Percentiles rank a stretch among this genome's conserved stretches.
phyloP scores from a whole-genome alignment of 2,329 filamentous ascomycete species.

The Plectosphaerella sp. region DNA sequence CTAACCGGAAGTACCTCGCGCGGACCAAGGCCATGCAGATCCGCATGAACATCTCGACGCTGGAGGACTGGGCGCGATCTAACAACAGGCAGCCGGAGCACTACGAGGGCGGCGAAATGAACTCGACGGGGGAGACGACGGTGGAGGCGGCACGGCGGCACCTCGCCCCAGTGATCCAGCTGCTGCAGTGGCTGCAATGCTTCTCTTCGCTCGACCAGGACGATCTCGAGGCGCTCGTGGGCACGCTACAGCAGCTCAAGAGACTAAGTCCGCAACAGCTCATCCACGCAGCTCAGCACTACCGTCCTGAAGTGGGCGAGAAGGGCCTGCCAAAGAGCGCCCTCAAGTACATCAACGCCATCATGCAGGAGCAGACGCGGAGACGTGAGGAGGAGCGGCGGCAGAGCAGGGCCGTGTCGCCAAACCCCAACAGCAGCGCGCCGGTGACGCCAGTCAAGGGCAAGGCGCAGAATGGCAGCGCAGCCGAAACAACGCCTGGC shows the following conservation, averaged over 20 bases:
- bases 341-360: conserved; percentile 75
- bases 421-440: conserved; percentile 32
- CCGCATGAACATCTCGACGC: conserved; percentile 91
- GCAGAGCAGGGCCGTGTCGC: conserved; percentile 41
- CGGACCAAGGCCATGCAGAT: conserved; percentile 99
- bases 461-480: conserved; percentile 35
- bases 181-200: conserved; percentile 96
- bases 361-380: conserved; percentile 69
- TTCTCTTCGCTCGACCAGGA: conserved; percentile 87
- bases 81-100: conserved; percentile 96
- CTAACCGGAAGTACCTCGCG: conserved; percentile 87
- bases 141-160: conserved; percentile 80
- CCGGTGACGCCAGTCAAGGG: conserved; percentile 39
- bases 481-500: conserved; percentile 26
- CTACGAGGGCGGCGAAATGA: conserved; percentile 88
- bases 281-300: conserved; percentile 87
- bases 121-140: conserved; percentile 78
- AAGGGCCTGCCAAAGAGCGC: conserved; percentile 85
- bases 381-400: conserved; percentile 50
- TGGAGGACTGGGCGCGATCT: conserved; percentile 92
- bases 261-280: conserved; percentile 82
- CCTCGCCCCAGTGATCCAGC: conserved; percentile 83
- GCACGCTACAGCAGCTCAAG: conserved; percentile 84
- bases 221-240: conserved; percentile 82
- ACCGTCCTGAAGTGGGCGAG: conserved; percentile 91